Evolutionary conservation across 441 rosid genomes (phyloP).

Genomic region (Gossypium davidsonii): DNA sequence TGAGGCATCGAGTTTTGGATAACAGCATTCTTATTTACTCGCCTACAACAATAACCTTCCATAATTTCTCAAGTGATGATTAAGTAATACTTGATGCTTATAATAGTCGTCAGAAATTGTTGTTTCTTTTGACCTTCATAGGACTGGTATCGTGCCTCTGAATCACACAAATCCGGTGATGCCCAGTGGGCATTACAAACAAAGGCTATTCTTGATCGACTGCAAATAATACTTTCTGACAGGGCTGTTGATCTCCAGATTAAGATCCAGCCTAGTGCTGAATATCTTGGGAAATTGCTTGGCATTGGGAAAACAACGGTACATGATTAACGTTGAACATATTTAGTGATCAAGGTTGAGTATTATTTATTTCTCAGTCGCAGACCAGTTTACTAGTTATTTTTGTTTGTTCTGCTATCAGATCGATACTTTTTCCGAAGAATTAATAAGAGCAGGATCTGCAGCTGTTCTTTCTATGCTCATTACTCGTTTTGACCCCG

Average conservation of each 20-base stretch:
- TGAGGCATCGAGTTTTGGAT: not conserved
- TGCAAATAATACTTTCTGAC: conserved; percentile 58
- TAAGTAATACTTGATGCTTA: conserved; percentile 7
- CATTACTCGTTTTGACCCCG: conserved; percentile 50
- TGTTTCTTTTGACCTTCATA: conserved; percentile 25
- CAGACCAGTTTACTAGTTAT: conserved; percentile 7
- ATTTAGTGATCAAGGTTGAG: conserved; percentile 2
- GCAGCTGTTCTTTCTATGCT: conserved; percentile 56
- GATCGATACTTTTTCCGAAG: conserved; percentile 65
- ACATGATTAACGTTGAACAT: conserved; percentile 19
- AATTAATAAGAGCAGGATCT: conserved; percentile 60
- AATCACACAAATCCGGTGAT: conserved; percentile 45
- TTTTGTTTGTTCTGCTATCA: conserved; percentile 24
- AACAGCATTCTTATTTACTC: not conserved
- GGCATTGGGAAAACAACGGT: conserved; percentile 57
- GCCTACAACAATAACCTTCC: conserved; percentile 11
- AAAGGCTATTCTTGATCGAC: conserved; percentile 65
- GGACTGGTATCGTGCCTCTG: conserved; percentile 58
- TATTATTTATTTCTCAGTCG: not conserved
- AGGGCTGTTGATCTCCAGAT: conserved; percentile 49
- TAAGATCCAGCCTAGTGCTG: conserved; percentile 57
- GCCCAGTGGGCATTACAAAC: conserved; percentile 73
- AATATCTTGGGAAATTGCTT: conserved; percentile 63
- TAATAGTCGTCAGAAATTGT: not conserved
- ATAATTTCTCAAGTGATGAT: conserved; percentile 12